Conservation (phyloP, 1,284 basidiomycete species). For the Sanguinoderma infundibulare region DNA sequence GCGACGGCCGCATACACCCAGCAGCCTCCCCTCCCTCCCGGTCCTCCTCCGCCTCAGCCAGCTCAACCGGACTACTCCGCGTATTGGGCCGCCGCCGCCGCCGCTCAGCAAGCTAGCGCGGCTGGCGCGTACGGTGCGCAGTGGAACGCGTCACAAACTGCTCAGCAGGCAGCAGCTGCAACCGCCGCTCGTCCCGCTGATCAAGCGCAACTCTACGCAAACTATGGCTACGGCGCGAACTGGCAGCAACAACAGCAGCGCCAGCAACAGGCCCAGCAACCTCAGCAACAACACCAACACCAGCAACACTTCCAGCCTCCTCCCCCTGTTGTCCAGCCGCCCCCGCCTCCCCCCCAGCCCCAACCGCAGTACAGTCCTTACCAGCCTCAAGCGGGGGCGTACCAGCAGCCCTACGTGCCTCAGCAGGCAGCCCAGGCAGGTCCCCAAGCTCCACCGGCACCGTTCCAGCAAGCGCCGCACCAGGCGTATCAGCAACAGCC, state of each 20-base stretch:
- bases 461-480: conserved; percentile 35
- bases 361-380: conserved; percentile 72
- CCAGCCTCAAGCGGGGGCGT: conserved; percentile 68
- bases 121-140: conserved; percentile 59
- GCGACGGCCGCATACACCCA: conserved; percentile 69
- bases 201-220: conserved; percentile 80
- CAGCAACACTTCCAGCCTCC: conserved; percentile 58
- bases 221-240: conserved; percentile 79
- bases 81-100: conserved; percentile 71
- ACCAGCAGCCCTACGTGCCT: conserved; percentile 69
- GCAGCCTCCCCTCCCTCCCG: conserved; percentile 78
- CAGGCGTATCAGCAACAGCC: conserved; percentile 37
- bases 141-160: conserved; percentile 63
- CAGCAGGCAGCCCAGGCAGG: conserved; percentile 50
- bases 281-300: conserved; percentile 41
- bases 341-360: conserved; percentile 54
- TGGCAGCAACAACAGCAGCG: conserved; percentile 57
- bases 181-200: conserved; percentile 61
- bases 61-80: conserved; percentile 73
- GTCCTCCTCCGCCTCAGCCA: conserved; percentile 73
- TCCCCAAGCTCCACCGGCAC: conserved; percentile 42
- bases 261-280: conserved; percentile 59
- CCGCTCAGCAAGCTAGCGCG: conserved; percentile 51
- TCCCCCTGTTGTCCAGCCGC: conserved; percentile 53
- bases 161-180: conserved; percentile 39